Conservation (phyloP, 352 stramenopile genomes). For the Phytopythium litorale region DNA sequence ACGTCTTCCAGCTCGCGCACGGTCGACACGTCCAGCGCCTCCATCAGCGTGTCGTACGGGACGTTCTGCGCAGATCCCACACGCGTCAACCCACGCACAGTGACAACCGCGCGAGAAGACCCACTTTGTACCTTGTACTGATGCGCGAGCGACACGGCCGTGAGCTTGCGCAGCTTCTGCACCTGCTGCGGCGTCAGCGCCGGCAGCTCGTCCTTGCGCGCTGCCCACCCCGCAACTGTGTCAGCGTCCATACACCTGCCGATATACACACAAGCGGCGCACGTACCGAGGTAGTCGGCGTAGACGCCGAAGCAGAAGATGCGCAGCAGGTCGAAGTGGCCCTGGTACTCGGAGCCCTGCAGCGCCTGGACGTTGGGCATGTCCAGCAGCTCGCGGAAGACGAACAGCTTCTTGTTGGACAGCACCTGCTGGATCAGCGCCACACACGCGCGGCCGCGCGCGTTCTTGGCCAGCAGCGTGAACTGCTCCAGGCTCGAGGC, state of each 20-base stretch:
- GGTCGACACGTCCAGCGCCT: slow-evolving; percentile 67
- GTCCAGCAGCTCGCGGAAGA: slow-evolving; percentile 91
- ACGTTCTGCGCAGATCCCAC: slow-evolving; percentile 41
- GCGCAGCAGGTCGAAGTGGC: slow-evolving; percentile 78
- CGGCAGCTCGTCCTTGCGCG: slow-evolving; percentile 57
- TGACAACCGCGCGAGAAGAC: neutral
- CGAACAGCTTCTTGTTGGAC: slow-evolving; percentile 90
- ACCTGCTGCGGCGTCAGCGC: slow-evolving; percentile 63
- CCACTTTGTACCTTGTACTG: slow-evolving; percentile 56
- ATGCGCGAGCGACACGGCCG: slow-evolving; percentile 82
- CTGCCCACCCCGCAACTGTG: slow-evolving; percentile 11
- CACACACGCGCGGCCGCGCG: slow-evolving; percentile 86
- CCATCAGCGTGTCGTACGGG: slow-evolving; percentile 78
- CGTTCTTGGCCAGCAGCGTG: slow-evolving; percentile 90
- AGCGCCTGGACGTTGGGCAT: slow-evolving; percentile 90
- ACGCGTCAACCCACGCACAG: slow-evolving; percentile 2
- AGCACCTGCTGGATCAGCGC: slow-evolving; percentile 92
- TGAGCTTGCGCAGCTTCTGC: slow-evolving; percentile 89
- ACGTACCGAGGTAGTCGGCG: slow-evolving; percentile 74
- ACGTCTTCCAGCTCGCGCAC: slow-evolving; percentile 91
- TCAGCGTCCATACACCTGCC: neutral
- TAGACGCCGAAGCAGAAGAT: slow-evolving; percentile 91
- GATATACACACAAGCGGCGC: neutral
- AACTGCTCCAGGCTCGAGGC: slow-evolving; percentile 90
- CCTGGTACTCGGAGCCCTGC: slow-evolving; percentile 63